These are phyloP conservation scores for Paxillus ammoniavirescens DNA, from an alignment of 768 basidiomycete genomes.

Conservation along the genomic window DNA sequence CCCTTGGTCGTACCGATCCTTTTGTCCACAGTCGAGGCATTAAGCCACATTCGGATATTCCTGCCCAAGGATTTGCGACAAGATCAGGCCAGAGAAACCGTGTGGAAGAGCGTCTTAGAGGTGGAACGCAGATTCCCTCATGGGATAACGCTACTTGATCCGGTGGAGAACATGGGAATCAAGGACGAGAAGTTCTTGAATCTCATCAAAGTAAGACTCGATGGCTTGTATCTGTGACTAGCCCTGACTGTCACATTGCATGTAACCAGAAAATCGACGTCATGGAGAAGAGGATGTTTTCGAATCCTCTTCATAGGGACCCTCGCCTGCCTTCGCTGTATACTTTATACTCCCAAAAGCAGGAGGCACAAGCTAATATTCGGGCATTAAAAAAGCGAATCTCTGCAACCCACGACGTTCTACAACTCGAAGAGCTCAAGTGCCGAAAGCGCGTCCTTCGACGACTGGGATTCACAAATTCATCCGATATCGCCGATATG, in stretches of 20 bases:
- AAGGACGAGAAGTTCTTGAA: constrained; percentile 91
- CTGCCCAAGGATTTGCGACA: constrained; percentile 88
- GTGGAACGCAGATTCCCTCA: constrained; percentile 90
- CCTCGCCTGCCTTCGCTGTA: constrained; percentile 79
- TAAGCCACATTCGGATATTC: constrained; percentile 84
- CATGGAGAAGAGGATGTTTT: constrained; percentile 83
- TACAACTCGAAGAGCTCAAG: constrained; percentile 96
- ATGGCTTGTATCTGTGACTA: not conserved
- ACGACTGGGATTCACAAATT: constrained; percentile 84
- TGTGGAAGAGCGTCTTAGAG: constrained; percentile 88
- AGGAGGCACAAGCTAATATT: constrained; percentile 63
- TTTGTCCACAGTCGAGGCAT: constrained; percentile 80
- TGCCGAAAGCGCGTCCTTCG: constrained; percentile 91
- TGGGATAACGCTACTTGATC: constrained; percentile 85
- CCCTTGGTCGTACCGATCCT: constrained; percentile 88
- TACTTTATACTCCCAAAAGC: constrained; percentile 75
- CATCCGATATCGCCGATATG: constrained; percentile 93
- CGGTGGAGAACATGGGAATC: constrained; percentile 92
- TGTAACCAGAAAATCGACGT: constrained; percentile 77
- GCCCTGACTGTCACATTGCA: not conserved
- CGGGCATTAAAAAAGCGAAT: constrained; percentile 83
- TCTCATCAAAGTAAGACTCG: constrained; percentile 65
- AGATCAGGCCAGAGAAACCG: constrained; percentile 71
- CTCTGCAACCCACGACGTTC: constrained; percentile 84
- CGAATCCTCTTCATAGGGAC: constrained; percentile 77